Evolutionary conservation across 2,329 filamentous ascomycete genomes (phyloP).

Genomic region (Epichloe sibirici): DNA sequence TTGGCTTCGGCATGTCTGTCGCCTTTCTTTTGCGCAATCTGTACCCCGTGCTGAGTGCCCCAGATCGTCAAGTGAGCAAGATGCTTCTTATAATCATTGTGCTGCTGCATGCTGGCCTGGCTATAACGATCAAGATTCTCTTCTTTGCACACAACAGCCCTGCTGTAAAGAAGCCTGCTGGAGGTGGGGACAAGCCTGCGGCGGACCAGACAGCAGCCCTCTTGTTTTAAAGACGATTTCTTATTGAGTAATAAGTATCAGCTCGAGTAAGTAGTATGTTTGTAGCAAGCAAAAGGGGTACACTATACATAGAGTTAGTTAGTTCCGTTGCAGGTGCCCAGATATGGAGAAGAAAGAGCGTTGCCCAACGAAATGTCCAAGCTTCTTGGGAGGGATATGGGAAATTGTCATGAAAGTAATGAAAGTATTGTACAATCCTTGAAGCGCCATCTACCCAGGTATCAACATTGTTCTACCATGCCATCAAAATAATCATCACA

Average conservation of each 20-base stretch:
- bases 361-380: background rate
- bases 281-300: background rate
- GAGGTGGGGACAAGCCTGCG: constrained; percentile 13
- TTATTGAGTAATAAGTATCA: background rate
- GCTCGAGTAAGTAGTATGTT: background rate
- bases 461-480: background rate
- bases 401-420: background rate
- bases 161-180: constrained; percentile 26
- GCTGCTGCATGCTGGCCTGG: constrained; percentile 73
- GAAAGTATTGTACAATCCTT: background rate
- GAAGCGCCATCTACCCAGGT: background rate
- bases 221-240: constrained; percentile 9
- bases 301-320: background rate
- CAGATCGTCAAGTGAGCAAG: constrained; percentile 85
- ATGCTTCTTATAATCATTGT: constrained; percentile 75
- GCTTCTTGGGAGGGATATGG: background rate
- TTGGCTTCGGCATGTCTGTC: constrained; percentile 75
- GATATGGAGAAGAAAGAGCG: background rate
- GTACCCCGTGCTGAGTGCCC: constrained; percentile 84
- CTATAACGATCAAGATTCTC: constrained; percentile 88
- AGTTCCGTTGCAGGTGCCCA: background rate
- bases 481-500: background rate
- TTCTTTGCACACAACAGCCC: constrained; percentile 78
- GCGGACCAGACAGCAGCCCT: constrained; percentile 11
- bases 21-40: constrained; percentile 76